Conservation (phyloP, 129 eudicot species). For the Mikania micrantha region DNA sequence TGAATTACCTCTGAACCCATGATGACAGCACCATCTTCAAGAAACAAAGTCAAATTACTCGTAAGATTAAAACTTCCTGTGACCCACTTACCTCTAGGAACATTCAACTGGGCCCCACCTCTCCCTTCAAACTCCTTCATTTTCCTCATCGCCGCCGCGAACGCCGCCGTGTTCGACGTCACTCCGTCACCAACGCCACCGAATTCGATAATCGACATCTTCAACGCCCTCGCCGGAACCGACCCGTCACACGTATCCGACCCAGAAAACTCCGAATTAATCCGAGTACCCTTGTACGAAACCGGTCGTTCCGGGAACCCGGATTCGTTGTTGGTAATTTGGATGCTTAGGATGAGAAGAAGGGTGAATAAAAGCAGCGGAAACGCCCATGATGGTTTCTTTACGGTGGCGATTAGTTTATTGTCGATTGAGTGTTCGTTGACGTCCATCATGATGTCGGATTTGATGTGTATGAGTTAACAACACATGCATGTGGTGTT, state of each 20-base stretch:
- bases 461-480: background rate
- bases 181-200: conserved; percentile 97
- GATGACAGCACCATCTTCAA: conserved; percentile 77
- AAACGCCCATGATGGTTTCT: conserved; percentile 61
- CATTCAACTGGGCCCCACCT: conserved; percentile 89
- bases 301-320: conserved; percentile 10
- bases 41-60: conserved; percentile 84
- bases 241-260: conserved; percentile 35
- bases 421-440: conserved; percentile 31
- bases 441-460: conserved; percentile 33
- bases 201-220: conserved; percentile 56
- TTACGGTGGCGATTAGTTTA: conserved; percentile 24
- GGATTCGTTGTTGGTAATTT: conserved; percentile 37
- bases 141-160: conserved; percentile 52
- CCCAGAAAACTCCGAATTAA: conserved; percentile 32
- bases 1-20: conserved; percentile 80
- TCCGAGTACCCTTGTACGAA: conserved; percentile 1
- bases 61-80: conserved; percentile 89
- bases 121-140: conserved; percentile 33
- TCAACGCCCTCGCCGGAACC: conserved; percentile 49
- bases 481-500: conserved; percentile 15
- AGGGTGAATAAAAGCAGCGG: conserved; percentile 41
- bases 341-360: conserved; percentile 38
- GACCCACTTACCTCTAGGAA: conserved; percentile 77
- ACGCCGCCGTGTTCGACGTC: conserved; percentile 90